Conservation (phyloP, 371 early-diverging fungal species). For the Mitosporidium daphniae region DNA sequence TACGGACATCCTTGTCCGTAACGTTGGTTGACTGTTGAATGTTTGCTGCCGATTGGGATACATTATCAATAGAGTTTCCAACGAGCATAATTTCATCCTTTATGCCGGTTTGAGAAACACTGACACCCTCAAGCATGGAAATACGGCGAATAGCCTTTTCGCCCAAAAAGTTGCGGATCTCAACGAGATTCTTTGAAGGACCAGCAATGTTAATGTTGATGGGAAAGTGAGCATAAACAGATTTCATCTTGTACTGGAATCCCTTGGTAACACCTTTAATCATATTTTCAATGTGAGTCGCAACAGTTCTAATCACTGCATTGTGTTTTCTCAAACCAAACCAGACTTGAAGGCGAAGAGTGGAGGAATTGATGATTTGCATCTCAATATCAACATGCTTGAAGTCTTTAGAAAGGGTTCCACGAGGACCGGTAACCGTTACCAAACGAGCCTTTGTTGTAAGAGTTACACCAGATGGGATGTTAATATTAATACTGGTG, state of each 20-base stretch:
- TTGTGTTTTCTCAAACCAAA: conserved; percentile 87
- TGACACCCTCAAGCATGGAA: conserved; percentile 58
- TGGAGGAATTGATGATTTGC: conserved; percentile 20
- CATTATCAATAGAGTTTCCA: conserved; percentile 82
- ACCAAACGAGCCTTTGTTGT: conserved; percentile 5
- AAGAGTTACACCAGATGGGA: conserved; percentile 10
- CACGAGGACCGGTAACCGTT: conserved; percentile 17
- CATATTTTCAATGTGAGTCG: conserved; percentile 82
- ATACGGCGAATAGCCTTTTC: conserved; percentile 70
- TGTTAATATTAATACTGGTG: no score
- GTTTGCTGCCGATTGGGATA: conserved; percentile 70
- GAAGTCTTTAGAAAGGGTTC: conserved; percentile 50
- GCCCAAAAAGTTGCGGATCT: conserved; percentile 97
- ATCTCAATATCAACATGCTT: conserved; percentile 74
- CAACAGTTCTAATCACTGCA: conserved; percentile 84
- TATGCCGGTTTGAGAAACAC: conserved; percentile 30
- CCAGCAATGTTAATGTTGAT: conserved; percentile 77
- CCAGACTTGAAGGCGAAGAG: conserved; percentile 57
- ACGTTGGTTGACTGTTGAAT: conserved; percentile 48
- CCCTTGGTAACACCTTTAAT: conserved; percentile 94
- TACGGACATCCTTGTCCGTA: conserved; percentile 86
- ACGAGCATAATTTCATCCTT: conserved; percentile 85
- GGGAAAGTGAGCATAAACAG: conserved; percentile 98
- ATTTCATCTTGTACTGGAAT: conserved; percentile 95
- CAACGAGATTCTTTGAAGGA: conserved; percentile 27